Evolutionary conservation across 2,329 filamentous ascomycete species (phyloP).

Genomic region (Myriosclerotinia scirpicola): DNA sequence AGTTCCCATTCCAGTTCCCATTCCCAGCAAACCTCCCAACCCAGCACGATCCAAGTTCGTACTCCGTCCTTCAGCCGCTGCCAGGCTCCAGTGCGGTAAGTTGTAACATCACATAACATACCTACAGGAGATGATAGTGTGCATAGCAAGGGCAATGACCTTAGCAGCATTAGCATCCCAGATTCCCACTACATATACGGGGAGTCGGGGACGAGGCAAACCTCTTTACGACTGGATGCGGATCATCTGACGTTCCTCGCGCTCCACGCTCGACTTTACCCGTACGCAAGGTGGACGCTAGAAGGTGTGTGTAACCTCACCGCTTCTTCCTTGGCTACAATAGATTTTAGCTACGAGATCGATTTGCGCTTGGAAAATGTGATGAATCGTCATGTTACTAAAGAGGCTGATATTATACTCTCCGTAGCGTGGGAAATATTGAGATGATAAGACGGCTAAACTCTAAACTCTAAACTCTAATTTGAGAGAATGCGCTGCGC

Average conservation of each 20-base stretch:
- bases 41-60: not conserved
- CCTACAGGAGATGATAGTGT: too few species aligned
- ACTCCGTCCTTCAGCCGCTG: too few species aligned
- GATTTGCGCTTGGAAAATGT: not conserved
- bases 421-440: not conserved
- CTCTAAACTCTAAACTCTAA: too few species aligned
- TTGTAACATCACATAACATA: too few species aligned
- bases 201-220: not conserved
- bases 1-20: too few species aligned
- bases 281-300: not conserved
- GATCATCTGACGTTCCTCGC: slow-evolving; percentile 12
- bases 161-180: too few species aligned
- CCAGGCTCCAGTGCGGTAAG: too few species aligned
- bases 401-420: slow-evolving; percentile 1
- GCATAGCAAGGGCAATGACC: too few species aligned
- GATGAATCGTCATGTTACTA: not conserved
- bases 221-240: slow-evolving; percentile 10
- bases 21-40: not conserved
- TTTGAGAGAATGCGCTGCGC: too few species aligned
- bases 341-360: not conserved
- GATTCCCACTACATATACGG: not conserved
- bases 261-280: not conserved
- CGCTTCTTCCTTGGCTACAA: slow-evolving; percentile 1
- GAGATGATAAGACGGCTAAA: slow-evolving; percentile 16
- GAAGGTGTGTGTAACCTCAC: not conserved